Base-by-base conservation (phyloP, 192 early-diverging fungal genomes). In the Coemansia sp. region DNA sequence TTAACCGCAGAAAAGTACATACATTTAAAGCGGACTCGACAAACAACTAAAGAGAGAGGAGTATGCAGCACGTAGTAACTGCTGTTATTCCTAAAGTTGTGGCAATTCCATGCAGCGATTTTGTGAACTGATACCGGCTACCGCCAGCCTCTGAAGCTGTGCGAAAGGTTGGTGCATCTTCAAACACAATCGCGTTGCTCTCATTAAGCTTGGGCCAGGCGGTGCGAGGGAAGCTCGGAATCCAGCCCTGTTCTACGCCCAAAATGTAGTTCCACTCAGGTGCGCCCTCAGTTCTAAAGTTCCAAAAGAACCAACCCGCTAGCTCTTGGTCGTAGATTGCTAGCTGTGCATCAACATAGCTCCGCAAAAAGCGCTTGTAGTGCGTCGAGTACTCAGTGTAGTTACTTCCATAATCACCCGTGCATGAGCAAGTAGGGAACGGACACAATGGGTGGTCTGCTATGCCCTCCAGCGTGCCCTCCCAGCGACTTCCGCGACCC, bases 181-280 rank as follows among this genome's bases (percentile, higher is more conserved):
- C 51, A 55, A 55, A 55, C 1, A 55, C 51, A 7, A 46, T 34
- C 9, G 28, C 20, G 62, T 35, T 63, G 10, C 48, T 55, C 2
- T 58, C 64, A 0, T 66, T 21, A 0, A 36, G 55, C 58, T 67
- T 59, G 35, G 76, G 71, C 14, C 61, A 23, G 7, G 71, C 71
- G 1, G 63, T 60, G 14, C 85, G 71, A 20, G 80, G 68, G 58
- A 73, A 79, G 57, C 81, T 76, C 39, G 88, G 88, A 43, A 89
- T 81, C 87, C 88, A 91, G 11, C 87, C 88, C 60, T 87, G 73
- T 40, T 87, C 77, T 3, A 87, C 86, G 16, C 88, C 89, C 35
- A 87, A 70, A 21, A 89, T 69, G 51, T 89, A 91, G 26, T 88
- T 85, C 89, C 89, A 91, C 55, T 87, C 84, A n/a, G 89, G 89